Percentiles rank a stretch among this genome's conserved stretches.
Evolutionary conservation across 2,329 filamentous ascomycete genomes (phyloP).

Genomic region (Colletotrichum sp.): DNA sequence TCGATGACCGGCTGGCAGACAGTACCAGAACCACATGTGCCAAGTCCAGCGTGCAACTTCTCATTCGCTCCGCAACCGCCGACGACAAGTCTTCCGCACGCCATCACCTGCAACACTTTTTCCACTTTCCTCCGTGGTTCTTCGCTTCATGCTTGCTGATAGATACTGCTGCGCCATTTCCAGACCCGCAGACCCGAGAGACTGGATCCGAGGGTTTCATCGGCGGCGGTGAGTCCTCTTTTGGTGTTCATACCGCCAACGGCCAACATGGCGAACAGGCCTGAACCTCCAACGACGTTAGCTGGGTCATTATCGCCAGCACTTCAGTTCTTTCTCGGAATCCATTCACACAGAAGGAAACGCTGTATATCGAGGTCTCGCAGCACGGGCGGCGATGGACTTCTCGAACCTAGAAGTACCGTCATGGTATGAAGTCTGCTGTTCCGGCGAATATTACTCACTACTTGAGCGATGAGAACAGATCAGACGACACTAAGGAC

Average conservation of each 20-base stretch:
- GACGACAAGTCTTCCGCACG: neutral
- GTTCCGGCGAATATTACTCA: neutral
- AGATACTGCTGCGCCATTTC: neutral
- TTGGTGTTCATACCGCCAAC: neutral
- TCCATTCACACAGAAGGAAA: neutral
- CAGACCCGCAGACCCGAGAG: neutral
- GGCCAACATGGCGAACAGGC: neutral
- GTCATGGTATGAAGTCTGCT: neutral
- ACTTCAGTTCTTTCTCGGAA: neutral
- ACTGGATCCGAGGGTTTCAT: neutral
- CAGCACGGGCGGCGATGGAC: too few species aligned
- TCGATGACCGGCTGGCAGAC: neutral
- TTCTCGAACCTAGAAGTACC: too few species aligned
- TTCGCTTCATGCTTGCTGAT: neutral
- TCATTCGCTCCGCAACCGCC: neutral
- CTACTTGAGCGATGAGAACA: neutral
- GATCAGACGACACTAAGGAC: neutral
- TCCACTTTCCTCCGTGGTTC: neutral
- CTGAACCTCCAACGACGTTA: neutral
- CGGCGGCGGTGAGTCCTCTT: neutral
- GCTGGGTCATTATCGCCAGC: neutral
- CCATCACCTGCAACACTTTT: neutral
- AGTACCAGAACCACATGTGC: neutral
- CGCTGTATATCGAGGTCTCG: neutral
- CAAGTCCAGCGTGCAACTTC: neutral